Percentiles rank a stretch among this genome's conserved stretches.
These are phyloP conservation scores for Mortierella sp. DNA, from an alignment of 371 early-diverging fungal species.

Conservation along the genomic window DNA sequence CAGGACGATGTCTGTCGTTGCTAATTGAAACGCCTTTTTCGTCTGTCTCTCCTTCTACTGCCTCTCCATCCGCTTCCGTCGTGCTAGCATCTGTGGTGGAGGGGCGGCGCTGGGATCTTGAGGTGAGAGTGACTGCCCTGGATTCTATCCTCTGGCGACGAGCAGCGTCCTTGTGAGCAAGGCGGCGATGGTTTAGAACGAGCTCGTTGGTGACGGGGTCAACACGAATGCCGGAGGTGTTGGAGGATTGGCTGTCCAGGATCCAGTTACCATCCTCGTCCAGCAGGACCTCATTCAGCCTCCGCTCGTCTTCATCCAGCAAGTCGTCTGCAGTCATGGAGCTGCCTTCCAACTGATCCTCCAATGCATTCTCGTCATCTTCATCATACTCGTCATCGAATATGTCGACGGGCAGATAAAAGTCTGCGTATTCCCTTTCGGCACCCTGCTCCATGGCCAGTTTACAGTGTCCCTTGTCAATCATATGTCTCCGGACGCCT, in stretches of 20 bases:
- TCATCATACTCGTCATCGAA: slow-evolving; percentile 16
- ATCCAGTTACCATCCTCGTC: slow-evolving; percentile 54
- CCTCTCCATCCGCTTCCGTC: neutral
- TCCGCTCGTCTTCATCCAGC: slow-evolving; percentile 35
- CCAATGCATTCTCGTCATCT: slow-evolving; percentile 8
- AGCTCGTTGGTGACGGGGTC: slow-evolving; percentile 51
- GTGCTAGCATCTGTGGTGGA: neutral
- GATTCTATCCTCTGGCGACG: slow-evolving; percentile 50
- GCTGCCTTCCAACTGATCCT: no score
- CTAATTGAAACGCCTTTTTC: neutral
- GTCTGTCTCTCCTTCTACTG: neutral
- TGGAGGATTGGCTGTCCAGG: slow-evolving; percentile 12
- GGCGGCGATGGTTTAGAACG: slow-evolving; percentile 49
- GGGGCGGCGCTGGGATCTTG: slow-evolving; percentile 18
- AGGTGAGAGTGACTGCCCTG: slow-evolving; percentile 25
- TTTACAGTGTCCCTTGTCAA: slow-evolving; percentile 77
- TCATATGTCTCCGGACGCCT: slow-evolving; percentile 74
- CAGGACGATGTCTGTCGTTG: slow-evolving; percentile 27
- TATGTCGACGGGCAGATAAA: slow-evolving; percentile 63
- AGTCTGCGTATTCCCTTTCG: slow-evolving; percentile 68
- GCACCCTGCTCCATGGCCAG: slow-evolving; percentile 68
- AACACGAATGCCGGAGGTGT: slow-evolving; percentile 23
- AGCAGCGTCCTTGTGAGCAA: slow-evolving; percentile 50
- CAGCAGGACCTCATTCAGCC: slow-evolving; percentile 32
- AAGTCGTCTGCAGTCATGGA: slow-evolving; percentile 23